These are phyloP conservation scores for Colletotrichum truncatum DNA, from an alignment of 2,329 filamentous ascomycete species.

Conservation along the genomic window DNA sequence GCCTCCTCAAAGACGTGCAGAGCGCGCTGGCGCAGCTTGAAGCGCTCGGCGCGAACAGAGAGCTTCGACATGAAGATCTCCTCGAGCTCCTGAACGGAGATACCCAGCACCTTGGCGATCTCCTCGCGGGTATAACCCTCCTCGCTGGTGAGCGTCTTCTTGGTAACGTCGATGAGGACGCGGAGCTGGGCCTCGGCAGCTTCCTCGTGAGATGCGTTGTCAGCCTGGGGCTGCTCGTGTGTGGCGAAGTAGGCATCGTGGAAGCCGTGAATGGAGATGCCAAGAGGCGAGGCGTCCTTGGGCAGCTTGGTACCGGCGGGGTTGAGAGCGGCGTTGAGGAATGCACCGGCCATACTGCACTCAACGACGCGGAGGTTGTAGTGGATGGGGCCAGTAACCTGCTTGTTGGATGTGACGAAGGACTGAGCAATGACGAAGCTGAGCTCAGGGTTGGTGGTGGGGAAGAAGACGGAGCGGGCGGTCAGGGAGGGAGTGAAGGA, in stretches of 20 bases:
- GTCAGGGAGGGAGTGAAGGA: slow-evolving; percentile 84
- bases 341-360: slow-evolving; percentile 85
- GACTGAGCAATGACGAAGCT: slow-evolving; percentile 95
- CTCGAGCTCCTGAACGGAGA: slow-evolving; percentile 77
- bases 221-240: slow-evolving; percentile 47
- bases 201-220: slow-evolving; percentile 33
- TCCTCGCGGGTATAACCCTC: slow-evolving; percentile 91
- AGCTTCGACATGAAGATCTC: slow-evolving; percentile 85
- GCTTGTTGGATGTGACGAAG: slow-evolving; percentile 94
- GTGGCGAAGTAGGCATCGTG: slow-evolving; percentile 81
- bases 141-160: slow-evolving; percentile 77
- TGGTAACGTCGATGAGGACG: slow-evolving; percentile 74
- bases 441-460: slow-evolving; percentile 81
- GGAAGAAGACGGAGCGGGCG: slow-evolving; percentile 83
- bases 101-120: slow-evolving; percentile 76
- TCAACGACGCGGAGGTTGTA: slow-evolving; percentile 98
- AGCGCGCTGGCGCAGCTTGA: slow-evolving; percentile 88
- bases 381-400: slow-evolving; percentile 90
- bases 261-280: slow-evolving; percentile 85
- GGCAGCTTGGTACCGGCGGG: slow-evolving; percentile 70
- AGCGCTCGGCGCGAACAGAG: slow-evolving; percentile 85
- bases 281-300: slow-evolving; percentile 82
- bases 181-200: slow-evolving; percentile 71
- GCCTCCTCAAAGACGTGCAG: slow-evolving; percentile 93
- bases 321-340: slow-evolving; percentile 67